Percentiles rank a stretch among this genome's conserved stretches.
Evolutionary conservation across 331 rosid genomes (phyloP).

Genomic region (Phaseolus coccineus): DNA sequence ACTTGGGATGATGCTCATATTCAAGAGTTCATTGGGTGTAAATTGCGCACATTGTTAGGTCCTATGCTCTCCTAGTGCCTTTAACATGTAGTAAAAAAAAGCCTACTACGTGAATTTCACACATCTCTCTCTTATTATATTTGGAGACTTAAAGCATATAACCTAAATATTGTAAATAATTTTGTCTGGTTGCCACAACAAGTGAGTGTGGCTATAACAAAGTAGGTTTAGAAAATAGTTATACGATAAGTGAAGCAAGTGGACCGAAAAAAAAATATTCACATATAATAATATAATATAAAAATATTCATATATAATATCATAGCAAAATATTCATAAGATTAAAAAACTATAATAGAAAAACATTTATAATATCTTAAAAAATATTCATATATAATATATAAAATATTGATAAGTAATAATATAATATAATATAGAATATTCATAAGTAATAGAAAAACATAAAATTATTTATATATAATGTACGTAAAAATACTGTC

Average conservation of each 20-base stretch:
- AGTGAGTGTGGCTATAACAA: constrained; percentile 39
- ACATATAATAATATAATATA: too few species aligned
- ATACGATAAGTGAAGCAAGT: constrained; percentile 15
- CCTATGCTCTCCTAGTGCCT: neutral
- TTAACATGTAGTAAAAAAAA: constrained; percentile 10
- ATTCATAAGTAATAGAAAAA: too few species aligned
- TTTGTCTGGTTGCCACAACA: neutral
- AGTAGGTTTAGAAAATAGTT: constrained; percentile 8
- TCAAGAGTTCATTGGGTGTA: constrained; percentile 14
- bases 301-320: too few species aligned
- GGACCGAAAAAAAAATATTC: neutral
- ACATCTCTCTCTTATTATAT: constrained; percentile 13
- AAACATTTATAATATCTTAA: too few species aligned
- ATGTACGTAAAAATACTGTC: too few species aligned
- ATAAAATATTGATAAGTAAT: too few species aligned
- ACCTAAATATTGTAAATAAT: constrained; percentile 9
- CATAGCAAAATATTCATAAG: too few species aligned
- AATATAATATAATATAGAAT: too few species aligned
- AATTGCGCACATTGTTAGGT: constrained; percentile 5
- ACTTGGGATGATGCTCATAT: neutral
- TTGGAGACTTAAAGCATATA: constrained; percentile 12
- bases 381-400: too few species aligned
- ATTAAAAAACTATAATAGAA: too few species aligned
- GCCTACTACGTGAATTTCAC: neutral
- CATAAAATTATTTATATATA: too few species aligned